A percentile compares a stretch with the other conserved stretches of the same genome.
Conservation (phyloP, 805 yeast species). For the Saturnispora sanitii region DNA sequence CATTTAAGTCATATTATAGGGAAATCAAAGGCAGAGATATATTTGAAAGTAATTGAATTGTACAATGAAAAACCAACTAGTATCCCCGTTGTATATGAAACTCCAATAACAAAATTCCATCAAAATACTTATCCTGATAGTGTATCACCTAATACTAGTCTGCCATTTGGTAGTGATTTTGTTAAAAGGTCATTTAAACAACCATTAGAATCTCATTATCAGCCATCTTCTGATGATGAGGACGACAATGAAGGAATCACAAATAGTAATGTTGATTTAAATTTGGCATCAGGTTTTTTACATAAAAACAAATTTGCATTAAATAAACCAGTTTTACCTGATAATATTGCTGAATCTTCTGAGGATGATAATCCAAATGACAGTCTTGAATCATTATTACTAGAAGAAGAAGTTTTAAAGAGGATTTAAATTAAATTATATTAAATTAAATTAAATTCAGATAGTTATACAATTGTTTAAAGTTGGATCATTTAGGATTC, state of each 20-base stretch:
- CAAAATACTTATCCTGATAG: not conserved
- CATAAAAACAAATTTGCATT: constrained; percentile 11
- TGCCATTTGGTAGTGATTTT: not conserved
- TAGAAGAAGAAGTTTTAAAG: constrained; percentile 23
- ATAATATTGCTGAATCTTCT: not conserved
- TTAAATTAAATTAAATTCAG: no score
- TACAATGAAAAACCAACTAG: not conserved
- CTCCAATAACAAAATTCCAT: not conserved
- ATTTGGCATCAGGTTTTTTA: constrained; percentile 20
- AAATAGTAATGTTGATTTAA: constrained; percentile 17
- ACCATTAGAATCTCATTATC: no score
- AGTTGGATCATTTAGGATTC: no score
- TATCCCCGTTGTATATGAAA: not conserved
- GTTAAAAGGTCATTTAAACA: not conserved
- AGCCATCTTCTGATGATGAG: not conserved
- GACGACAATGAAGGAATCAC: not conserved
- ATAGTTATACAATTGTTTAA: no score
- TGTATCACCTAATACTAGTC: not conserved
- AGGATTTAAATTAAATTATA: constrained; percentile 3
- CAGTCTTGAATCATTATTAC: constrained; percentile 20
- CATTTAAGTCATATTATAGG: constrained; percentile 13
- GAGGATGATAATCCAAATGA: constrained; percentile 9
- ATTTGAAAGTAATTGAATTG: constrained; percentile 20
- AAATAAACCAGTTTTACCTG: not conserved
- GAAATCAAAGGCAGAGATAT: constrained; percentile 13